Conservation (phyloP, 441 rosid species). For the Viola pubescens region DNA sequence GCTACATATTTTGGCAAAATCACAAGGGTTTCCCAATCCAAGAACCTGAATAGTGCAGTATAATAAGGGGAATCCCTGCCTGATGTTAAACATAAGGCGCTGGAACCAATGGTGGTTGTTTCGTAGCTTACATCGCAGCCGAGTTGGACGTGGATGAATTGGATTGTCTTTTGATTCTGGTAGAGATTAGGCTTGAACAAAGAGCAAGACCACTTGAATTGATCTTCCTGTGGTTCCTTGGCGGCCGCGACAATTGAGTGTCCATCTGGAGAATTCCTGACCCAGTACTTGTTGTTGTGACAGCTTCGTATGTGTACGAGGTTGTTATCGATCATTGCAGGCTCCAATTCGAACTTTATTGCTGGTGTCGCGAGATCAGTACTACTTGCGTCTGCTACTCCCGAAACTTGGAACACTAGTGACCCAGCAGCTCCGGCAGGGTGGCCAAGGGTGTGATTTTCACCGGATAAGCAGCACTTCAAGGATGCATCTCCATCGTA, state of each 20-base stretch:
- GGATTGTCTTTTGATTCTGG: not conserved
- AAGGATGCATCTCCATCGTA: no score
- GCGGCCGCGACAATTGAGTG: not conserved
- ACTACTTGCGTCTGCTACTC: no score
- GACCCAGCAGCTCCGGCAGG: no score
- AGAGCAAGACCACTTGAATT: conserved; percentile 5
- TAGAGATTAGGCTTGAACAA: not conserved
- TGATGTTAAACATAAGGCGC: not conserved
- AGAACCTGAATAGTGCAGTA: not conserved
- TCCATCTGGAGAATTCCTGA: not conserved
- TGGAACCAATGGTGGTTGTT: not conserved
- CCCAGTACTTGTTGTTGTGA: not conserved
- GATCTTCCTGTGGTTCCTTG: not conserved
- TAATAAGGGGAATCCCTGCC: not conserved
- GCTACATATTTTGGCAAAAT: conserved; percentile 8
- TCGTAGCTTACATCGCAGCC: not conserved
- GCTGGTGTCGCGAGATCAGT: not conserved
- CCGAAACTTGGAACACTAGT: no score
- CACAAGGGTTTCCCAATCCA: conserved; percentile 9
- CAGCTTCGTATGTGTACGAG: conserved; percentile 2
- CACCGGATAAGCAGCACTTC: no score
- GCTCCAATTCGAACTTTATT: not conserved
- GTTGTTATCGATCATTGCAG: not conserved
- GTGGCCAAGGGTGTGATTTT: no score
- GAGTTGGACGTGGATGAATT: conserved; percentile 1